Evolutionary conservation across 1,139 yeast genomes (phyloP).

Genomic region (Arxiozyma telluris): DNA sequence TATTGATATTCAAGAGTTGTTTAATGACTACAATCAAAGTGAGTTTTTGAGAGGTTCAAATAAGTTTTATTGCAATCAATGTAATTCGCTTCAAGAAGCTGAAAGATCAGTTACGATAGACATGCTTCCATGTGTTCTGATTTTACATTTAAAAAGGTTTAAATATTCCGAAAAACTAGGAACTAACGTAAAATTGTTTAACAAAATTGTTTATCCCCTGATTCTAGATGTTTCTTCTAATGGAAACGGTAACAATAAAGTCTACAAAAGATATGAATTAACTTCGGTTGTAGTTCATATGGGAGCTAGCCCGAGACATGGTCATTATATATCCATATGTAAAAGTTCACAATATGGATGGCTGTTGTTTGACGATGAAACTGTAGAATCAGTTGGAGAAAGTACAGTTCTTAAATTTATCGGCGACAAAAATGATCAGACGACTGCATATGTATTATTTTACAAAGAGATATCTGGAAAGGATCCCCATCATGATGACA

Average conservation of each 20-base stretch:
- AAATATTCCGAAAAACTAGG: slow-evolving; percentile 80
- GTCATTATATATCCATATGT: slow-evolving; percentile 84
- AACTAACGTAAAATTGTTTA: slow-evolving; percentile 77
- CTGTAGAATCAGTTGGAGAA: slow-evolving; percentile 83
- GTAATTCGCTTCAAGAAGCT: slow-evolving; percentile 90
- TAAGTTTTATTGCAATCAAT: slow-evolving; percentile 86
- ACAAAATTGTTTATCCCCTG: slow-evolving; percentile 74
- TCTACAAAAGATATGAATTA: slow-evolving; percentile 58
- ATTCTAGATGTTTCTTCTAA: slow-evolving; percentile 68
- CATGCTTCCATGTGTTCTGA: slow-evolving; percentile 65
- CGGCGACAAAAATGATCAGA: slow-evolving; percentile 83
- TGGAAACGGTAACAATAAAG: slow-evolving; percentile 49
- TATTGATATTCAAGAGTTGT: slow-evolving; percentile 57
- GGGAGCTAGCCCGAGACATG: slow-evolving; percentile 98
- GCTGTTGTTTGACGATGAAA: slow-evolving; percentile 91
- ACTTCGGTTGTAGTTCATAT: slow-evolving; percentile 85
- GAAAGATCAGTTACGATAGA: slow-evolving; percentile 82
- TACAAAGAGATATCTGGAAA: slow-evolving; percentile 38
- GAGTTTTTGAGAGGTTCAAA: slow-evolving; percentile 82
- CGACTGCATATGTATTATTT: slow-evolving; percentile 84
- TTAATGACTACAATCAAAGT: slow-evolving; percentile 72
- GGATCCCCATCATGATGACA: neutral
- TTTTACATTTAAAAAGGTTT: slow-evolving; percentile 82
- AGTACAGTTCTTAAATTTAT: slow-evolving; percentile 75
- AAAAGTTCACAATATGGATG: slow-evolving; percentile 76